Base-by-base conservation (phyloP, 805 yeast genomes). In the Candida dajiaensis region DNA sequence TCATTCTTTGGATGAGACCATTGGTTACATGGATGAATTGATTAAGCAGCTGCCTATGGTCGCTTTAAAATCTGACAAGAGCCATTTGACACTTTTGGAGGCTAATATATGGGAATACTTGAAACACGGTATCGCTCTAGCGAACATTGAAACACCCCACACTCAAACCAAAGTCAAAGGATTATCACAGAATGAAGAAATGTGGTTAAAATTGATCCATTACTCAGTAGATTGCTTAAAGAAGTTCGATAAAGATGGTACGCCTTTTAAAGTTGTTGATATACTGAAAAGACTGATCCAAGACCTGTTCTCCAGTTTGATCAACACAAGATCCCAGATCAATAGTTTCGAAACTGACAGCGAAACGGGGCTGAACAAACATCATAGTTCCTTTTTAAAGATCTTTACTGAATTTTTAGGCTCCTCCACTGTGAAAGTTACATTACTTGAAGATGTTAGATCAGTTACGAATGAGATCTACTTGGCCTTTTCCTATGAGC, bases 401-500 rank as follows among this genome's bases (percentile, higher is more conserved):
- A 79, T 84, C 2, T 73, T 84, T 52, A 73, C 80, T 26, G 63
- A 66, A 38, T 79, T 84, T 47, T 63, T 86, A 33, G 74, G 72
- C 37, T 63, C 76, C 4, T 70, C 82, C 2, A 71, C 73, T 3
- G 53, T 65, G 3, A 66, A 71, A 18, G 58, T 73, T 23, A 75
- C 85, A 6, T 77, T 80, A 8, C 58, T 84, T 5, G 76, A 81
- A 0, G 83, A 83, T 52, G 74, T 86, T 15, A 69, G 81, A 37
- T 71, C 72, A 1, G 74, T 85, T 16, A 63, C 89, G 20, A 71
- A 71, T 22, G 89, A 85, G 50, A 74, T 86, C 1, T 80, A 81
- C 47, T 62, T 78, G 3, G 79, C 89, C 0, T 84, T 80, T 54
- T 68, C 77, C 12, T 77, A 83, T 52, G 95, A 88, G 52, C 74